A percentile compares a stretch with the other conserved stretches of the same genome.
These are phyloP conservation scores for Zygnema circumcarinatum DNA, from an alignment of 139 green algal genomes.

Conservation along the genomic window DNA sequence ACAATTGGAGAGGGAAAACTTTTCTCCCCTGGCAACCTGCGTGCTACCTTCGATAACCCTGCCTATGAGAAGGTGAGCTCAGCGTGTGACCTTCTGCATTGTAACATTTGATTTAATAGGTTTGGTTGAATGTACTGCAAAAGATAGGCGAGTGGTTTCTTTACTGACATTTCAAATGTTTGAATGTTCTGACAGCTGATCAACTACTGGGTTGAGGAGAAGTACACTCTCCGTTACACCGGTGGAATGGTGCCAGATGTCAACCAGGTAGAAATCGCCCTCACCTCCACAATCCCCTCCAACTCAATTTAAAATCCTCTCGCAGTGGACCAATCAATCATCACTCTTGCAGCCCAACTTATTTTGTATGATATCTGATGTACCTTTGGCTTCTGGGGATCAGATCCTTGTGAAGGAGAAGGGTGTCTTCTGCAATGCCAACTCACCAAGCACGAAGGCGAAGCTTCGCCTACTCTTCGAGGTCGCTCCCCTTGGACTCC, in stretches of 20 bases:
- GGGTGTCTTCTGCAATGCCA: constrained; percentile 70
- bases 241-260: constrained; percentile 72
- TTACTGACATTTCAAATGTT: background rate
- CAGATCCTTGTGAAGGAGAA: constrained; percentile 70
- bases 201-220: constrained; percentile 68
- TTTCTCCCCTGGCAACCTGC: constrained; percentile 71
- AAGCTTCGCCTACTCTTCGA: constrained; percentile 72
- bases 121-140: no score
- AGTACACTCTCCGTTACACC: constrained; percentile 73
- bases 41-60: constrained; percentile 66
- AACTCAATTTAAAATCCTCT: no score
- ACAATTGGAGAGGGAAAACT: constrained; percentile 68
- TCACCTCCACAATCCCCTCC: background rate
- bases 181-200: constrained; percentile 59
- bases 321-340: no score
- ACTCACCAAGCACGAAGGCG: constrained; percentile 65
- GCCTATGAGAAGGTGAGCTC: constrained; percentile 67
- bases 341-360: no score
- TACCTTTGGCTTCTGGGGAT: no score
- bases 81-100: no score
- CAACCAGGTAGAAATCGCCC: constrained; percentile 62
- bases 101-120: no score
- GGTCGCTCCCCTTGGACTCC: constrained; percentile 66
- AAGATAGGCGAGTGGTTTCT: no score
- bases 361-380: no score